Evolutionary conservation across 306 rosid species (phyloP).

Genomic region (Vachellia pachyceras): DNA sequence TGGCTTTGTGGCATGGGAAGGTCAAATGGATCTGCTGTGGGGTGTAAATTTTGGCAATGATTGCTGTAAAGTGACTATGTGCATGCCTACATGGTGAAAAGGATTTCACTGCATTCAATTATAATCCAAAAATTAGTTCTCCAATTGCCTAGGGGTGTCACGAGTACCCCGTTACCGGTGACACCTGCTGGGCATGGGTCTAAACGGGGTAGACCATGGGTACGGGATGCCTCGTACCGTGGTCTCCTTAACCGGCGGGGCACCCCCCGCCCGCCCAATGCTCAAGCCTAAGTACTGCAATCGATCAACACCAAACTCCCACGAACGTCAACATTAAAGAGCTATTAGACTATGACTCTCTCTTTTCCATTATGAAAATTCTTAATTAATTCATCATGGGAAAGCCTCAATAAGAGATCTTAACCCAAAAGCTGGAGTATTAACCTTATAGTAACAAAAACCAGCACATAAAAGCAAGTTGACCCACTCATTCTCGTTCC

Average conservation of each 20-base stretch:
- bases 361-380: not conserved
- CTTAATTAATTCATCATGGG: not conserved
- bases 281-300: no score
- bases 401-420: slow-evolving; percentile 43
- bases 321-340: not conserved
- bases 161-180: no score
- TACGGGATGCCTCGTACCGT: no score
- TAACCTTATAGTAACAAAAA: slow-evolving; percentile 36
- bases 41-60: not conserved
- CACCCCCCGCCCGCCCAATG: no score
- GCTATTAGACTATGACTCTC: not conserved
- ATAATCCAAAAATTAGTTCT: no score
- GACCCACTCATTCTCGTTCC: slow-evolving; percentile 41
- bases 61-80: not conserved
- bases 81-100: no score
- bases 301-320: no score
- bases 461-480: slow-evolving; percentile 31
- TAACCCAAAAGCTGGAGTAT: slow-evolving; percentile 37
- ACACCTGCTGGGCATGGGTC: no score
- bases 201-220: no score
- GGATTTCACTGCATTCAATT: no score
- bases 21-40: not conserved
- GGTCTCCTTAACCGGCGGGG: no score
- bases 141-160: no score
- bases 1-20: not conserved